Conservation (phyloP, 1,284 basidiomycete species). For the Tilletia setariae region DNA sequence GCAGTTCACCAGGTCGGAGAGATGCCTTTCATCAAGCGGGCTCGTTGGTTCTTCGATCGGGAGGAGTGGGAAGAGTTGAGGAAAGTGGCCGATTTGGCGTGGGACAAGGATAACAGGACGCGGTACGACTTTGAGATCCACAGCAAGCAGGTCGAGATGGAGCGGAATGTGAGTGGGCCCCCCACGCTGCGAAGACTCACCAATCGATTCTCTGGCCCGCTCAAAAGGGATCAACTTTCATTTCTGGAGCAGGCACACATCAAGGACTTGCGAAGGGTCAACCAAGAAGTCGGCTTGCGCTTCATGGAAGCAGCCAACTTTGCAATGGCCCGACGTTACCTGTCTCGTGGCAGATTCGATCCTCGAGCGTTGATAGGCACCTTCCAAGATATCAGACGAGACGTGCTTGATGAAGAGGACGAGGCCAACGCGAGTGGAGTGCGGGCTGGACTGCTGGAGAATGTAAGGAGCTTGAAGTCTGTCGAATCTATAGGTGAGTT, state of each 20-base stretch:
- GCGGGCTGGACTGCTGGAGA: background rate
- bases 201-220: too few species aligned
- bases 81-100: slow-evolving; percentile 17
- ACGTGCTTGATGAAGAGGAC: background rate
- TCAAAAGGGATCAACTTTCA: too few species aligned
- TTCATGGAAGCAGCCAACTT: slow-evolving; percentile 32
- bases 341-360: slow-evolving; percentile 27
- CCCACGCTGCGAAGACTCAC: too few species aligned
- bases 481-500: slow-evolving; percentile 2
- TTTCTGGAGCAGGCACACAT: background rate
- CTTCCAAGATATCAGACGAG: slow-evolving; percentile 19
- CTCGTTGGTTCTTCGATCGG: slow-evolving; percentile 14
- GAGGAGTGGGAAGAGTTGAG: slow-evolving; percentile 16
- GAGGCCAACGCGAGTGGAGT: slow-evolving; percentile 4
- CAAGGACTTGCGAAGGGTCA: slow-evolving; percentile 13
- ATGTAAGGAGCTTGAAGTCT: background rate
- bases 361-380: slow-evolving; percentile 30
- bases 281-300: slow-evolving; percentile 29
- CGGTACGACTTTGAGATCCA: background rate
- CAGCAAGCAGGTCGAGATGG: too few species aligned
- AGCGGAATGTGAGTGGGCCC: too few species aligned
- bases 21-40: slow-evolving; percentile 1
- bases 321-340: slow-evolving; percentile 20
- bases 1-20: slow-evolving; percentile 21
- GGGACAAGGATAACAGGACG: slow-evolving; percentile 12